Conservation (phyloP, 2,329 filamentous ascomycete genomes). For the Rugonectria rugulosa region DNA sequence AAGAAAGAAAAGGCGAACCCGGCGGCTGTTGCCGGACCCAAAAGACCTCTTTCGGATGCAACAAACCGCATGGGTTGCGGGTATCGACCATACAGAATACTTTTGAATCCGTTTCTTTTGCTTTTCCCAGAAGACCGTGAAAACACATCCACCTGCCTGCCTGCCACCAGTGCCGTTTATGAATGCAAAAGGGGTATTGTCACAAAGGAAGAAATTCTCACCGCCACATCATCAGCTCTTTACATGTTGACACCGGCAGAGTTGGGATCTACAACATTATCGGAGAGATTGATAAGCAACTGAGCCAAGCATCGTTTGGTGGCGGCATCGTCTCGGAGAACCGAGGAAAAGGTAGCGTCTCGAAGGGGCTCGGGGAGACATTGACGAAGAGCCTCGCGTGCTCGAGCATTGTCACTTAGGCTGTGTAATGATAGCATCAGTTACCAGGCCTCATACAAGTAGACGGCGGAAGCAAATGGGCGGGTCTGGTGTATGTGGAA, state of each 20-base stretch:
- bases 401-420: conserved; percentile 93
- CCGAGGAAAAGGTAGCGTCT: conserved; percentile 95
- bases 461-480: background rate
- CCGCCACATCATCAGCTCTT: conserved; percentile 24
- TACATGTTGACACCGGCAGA: conserved; percentile 47
- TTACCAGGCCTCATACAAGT: background rate
- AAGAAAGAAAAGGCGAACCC: conserved; percentile 22
- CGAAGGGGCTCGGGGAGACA: conserved; percentile 98
- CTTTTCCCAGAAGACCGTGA: conserved; percentile 42
- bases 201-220: conserved; percentile 33
- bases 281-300: conserved; percentile 93
- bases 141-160: conserved; percentile 35
- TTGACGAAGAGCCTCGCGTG: conserved; percentile 91
- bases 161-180: conserved; percentile 38
- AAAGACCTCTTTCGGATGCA: conserved; percentile 19
- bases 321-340: conserved; percentile 94
- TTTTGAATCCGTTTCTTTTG: conserved; percentile 41
- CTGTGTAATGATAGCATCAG: conserved; percentile 53
- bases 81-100: conserved; percentile 45
- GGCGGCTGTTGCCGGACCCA: conserved; percentile 22
- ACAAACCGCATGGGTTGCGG: conserved; percentile 38
- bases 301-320: conserved; percentile 98
- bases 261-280: conserved; percentile 72
- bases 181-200: conserved; percentile 40
- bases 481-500: background rate